Base-by-base conservation (phyloP, 106 monocot genomes). In the Acorus calamus region DNA sequence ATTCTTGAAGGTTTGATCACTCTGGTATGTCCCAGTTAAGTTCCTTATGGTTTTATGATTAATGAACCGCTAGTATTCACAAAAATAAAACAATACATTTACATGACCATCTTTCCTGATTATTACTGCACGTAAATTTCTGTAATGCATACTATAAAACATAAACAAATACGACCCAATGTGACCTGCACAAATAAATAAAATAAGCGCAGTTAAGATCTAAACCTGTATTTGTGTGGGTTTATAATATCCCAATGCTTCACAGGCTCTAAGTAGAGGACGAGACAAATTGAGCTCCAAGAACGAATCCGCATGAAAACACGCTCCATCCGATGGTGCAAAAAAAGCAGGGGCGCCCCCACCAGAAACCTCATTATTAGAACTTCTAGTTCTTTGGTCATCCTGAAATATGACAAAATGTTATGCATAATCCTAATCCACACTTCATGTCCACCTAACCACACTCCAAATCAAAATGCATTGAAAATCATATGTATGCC, bases 161-260 rank as follows among this genome's bases (percentile, higher is more conserved):
- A 28, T 28, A 28, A 28, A 28, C 28, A 28, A 28, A 28, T 28
- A 28, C 1, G 28, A 28, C 28, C 28, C 28, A 28, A 1, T 28
- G 28, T 28, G 28, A 28, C 28, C 28, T 28, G 28, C 28, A 28
- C 28, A 28, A 28, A 28, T 28, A 28, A 28, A 52, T 46, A 13
- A 8, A 14, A 71, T 42, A 49, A 41, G 13, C 10, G 46, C 7
- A 14, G 44, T 52, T 59, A n/a, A n/a, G 11, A 55, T 10, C 6
- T 4, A 63, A 72, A 91, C 94, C 87, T 96, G 94, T 65, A 96
- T 96, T 59, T 90, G 94, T 9, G 94, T 94, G 59, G 94, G 94
- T 66, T 86, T 94, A 65, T 82, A 74, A 80, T 94, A 94, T 47
- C 87, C 94, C 73, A 96, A 78, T 7, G 78, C 84, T 76, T 96